Percentiles rank a stretch among this genome's conserved stretches.
These are phyloP conservation scores for Paecilomyces sp. DNA, from an alignment of 2,329 filamentous ascomycete genomes.

Conservation along the genomic window DNA sequence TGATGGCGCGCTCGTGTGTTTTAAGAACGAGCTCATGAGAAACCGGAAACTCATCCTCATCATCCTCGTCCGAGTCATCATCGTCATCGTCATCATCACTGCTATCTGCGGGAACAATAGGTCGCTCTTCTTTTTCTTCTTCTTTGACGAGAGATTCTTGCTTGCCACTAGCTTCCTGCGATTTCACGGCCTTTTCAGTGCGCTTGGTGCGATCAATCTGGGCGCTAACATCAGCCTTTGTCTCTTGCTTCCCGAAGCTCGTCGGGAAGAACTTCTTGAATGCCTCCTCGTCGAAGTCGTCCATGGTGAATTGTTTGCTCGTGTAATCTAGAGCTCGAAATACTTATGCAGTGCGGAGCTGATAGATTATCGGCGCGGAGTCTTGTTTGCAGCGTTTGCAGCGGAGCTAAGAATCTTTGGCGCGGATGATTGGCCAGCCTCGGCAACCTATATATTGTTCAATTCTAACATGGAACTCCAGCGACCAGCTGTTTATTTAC, in stretches of 20 bases:
- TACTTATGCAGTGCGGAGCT: not conserved
- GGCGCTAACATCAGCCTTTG: conserved; percentile 64
- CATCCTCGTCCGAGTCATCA: conserved; percentile 57
- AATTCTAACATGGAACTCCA: too few species aligned
- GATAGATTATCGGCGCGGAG: not conserved
- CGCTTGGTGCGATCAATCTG: conserved; percentile 77
- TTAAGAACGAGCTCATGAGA: conserved; percentile 91
- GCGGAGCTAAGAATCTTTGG: conserved; percentile 4
- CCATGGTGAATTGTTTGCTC: conserved; percentile 20
- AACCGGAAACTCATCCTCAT: conserved; percentile 82
- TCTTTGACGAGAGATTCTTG: conserved; percentile 5
- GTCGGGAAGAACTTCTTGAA: conserved; percentile 62
- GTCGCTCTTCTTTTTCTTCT: conserved; percentile 14
- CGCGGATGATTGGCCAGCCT: not conserved
- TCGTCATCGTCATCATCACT: conserved; percentile 47
- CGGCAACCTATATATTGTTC: too few species aligned
- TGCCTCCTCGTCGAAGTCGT: conserved; percentile 39
- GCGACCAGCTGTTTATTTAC: too few species aligned
- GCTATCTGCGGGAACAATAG: conserved; percentile 17
- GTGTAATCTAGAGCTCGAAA: not conserved
- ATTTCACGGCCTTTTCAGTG: conserved; percentile 35
- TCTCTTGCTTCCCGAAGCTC: conserved; percentile 77
- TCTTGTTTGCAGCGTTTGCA: conserved; percentile 17
- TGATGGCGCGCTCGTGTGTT: conserved; percentile 83
- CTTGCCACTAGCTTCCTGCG: conserved; percentile 9